Percentiles rank a stretch among this genome's conserved stretches.
phyloP scores from a whole-genome alignment of 2,329 filamentous ascomycete species.

The Ascochyta koolunga region DNA sequence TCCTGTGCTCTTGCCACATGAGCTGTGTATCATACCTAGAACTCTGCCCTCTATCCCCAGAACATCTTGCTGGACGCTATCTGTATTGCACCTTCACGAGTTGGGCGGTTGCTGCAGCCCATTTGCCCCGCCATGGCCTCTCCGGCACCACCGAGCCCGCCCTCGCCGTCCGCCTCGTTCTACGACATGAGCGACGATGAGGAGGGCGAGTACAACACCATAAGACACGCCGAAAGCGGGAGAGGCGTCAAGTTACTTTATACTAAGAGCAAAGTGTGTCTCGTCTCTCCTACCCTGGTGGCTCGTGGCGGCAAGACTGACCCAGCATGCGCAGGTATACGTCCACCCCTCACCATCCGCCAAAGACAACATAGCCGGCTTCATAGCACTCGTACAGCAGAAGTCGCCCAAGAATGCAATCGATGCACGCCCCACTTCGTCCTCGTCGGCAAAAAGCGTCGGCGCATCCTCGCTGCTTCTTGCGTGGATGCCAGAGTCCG shows the following conservation, averaged over 20 bases:
- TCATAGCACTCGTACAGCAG: conserved; percentile 91
- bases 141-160: conserved; percentile 45
- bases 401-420: conserved; percentile 57
- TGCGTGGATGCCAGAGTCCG: conserved; percentile 90
- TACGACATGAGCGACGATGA: conserved; percentile 97
- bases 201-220: conserved; percentile 92
- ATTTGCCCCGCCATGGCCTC: conserved; percentile 40
- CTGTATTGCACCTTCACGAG: conserved; percentile 2
- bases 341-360: conserved; percentile 91
- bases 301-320: conserved; percentile 30
- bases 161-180: conserved; percentile 84
- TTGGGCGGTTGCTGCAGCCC: conserved; percentile 11
- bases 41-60: background rate
- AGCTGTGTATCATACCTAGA: background rate
- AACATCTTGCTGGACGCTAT: background rate
- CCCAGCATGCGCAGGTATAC: conserved; percentile 70
- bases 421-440: conserved; percentile 49
- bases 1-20: conserved; percentile 14
- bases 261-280: conserved; percentile 87
- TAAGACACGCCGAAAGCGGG: conserved; percentile 77
- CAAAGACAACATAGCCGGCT: conserved; percentile 95
- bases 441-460: conserved; percentile 52
- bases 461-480: conserved; percentile 77
- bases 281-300: conserved; percentile 42
- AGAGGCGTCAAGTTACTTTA: conserved; percentile 91